Evolutionary conservation across 345 rosid species (phyloP), one percentile per base, ranked within the genome.

Genomic region (Eucalyptus lansdowneana): DNA sequence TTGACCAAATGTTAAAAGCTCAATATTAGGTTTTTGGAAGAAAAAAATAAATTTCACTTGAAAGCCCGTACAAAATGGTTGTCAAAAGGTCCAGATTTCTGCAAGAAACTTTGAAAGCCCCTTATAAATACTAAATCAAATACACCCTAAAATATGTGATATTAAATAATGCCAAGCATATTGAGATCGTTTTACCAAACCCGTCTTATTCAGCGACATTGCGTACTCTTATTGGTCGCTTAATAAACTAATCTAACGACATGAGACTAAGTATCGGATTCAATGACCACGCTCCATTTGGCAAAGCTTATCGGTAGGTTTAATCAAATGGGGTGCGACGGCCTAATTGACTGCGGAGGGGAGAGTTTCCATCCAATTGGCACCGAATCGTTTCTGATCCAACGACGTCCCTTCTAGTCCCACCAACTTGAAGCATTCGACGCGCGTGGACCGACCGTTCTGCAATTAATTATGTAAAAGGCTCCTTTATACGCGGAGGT

Each of bases 61-160:
- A 51, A 51, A 17, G 1, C 4, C 7, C 2, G 1, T 51, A 7
- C 22, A 51, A 51, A 51, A 51, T 7, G 8, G 1, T 3, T 51
- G 9, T 51, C 4, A 17, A 17, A 51, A 0, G 2, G 2, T 51
- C 56, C 10, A 19, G 1, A 53, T 3, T 53, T 53, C 2, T 21
- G 0, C 0, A 53, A 2, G 11, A 21, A 4, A 0, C 2, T 53
- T 8, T 53, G 2, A 0, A 53, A 53, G 2, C 5, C 58, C 5
- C 2, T 19, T 19, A 1, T 1, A 7, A 53, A 53, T 53, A 0
- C 58, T 21, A 8, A 53, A 21, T 22, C 4, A 53, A 53, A 53
- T 2, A 9, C 25, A 53, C 9, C 19, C 8, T 51, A 51, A 51
- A 53, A 0, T 53, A 53, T 4, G 2, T 53, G 58, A n/a, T 3